Evolutionary conservation across 2,329 filamentous ascomycete species (phyloP).

Genomic region (Cadophora sp.): DNA sequence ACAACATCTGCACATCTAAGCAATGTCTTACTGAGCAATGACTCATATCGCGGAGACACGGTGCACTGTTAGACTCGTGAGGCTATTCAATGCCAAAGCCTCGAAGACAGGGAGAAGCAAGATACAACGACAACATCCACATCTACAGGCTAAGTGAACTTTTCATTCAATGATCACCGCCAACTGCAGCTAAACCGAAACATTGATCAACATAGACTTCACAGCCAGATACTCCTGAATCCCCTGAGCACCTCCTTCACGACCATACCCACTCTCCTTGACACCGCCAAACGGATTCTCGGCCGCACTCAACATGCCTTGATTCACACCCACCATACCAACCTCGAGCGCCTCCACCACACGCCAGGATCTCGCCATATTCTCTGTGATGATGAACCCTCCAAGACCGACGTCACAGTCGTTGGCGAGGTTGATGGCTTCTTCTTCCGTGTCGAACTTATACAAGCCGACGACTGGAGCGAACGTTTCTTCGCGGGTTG

Average conservation of each 20-base stretch:
- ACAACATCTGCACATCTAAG: too few species aligned
- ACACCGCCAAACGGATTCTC: slow-evolving; percentile 72
- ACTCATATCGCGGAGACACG: too few species aligned
- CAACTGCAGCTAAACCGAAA: slow-evolving; percentile 19
- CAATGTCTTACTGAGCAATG: too few species aligned
- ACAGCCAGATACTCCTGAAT: slow-evolving; percentile 78
- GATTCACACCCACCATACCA: slow-evolving; percentile 45
- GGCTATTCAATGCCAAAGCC: too few species aligned
- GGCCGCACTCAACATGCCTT: slow-evolving; percentile 30
- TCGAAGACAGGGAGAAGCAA: too few species aligned
- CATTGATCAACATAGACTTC: slow-evolving; percentile 54
- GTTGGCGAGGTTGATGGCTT: slow-evolving; percentile 61
- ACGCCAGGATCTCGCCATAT: slow-evolving; percentile 48
- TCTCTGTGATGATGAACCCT: slow-evolving; percentile 57
- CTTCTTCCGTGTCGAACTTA: slow-evolving; percentile 62
- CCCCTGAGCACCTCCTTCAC: slow-evolving; percentile 79
- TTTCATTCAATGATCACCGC: not conserved
- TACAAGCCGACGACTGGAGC: slow-evolving; percentile 66
- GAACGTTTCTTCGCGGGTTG: slow-evolving; percentile 48
- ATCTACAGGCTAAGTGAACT: too few species aligned
- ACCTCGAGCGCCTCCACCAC: slow-evolving; percentile 56
- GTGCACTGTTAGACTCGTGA: too few species aligned
- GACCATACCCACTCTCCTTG: slow-evolving; percentile 81
- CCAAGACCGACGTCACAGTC: slow-evolving; percentile 63
- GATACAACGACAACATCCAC: too few species aligned